Base-by-base conservation (phyloP, 1,139 yeast genomes). In the Kurtzmaniella quercitrusa region DNA sequence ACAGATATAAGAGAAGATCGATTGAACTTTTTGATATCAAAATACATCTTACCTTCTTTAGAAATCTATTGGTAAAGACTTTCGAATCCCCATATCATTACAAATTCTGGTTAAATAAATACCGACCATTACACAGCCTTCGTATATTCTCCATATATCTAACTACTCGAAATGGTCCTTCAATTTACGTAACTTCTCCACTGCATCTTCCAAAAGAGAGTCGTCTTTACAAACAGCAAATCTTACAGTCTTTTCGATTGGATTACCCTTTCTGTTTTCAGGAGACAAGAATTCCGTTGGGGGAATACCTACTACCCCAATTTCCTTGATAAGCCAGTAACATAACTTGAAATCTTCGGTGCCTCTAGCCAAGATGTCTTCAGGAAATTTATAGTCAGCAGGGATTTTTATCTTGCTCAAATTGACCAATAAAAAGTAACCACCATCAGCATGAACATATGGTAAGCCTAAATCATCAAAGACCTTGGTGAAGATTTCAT, bases 171-270 rank as follows among this genome's bases (percentile, higher is more conserved):
- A 65, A 62, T 82, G 88, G 43, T 85, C 67, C 66, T 85, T 85
- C 56, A 93, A 75, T 38, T 76, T 77, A 54, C 76, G 71, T 52
- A 93, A 76, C 66, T 91, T 81, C 46, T 71, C 76, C 16, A 85
- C 95, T 0, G 98, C 98, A 52, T 85, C 89, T 50, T 80, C 81
- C 52, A 93, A 75, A 48, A 88, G 73, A 4, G 69, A 71, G 59
- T 93, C 95, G 55, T 86, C 96, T 68, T 93, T 93, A 73, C 98
- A 93, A 15, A 93, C 95, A 14, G 98, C 98, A 63, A 93, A 91
- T 60, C 98, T 81, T 49, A 93, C 71, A 60, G 90, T 81, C 54
- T 87, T 85, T 59, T 90, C 96, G 43, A 93, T 90, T 15, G 83
- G 79, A 47, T 79, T 74, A 27, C 87, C 91, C 48, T 79, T 78